Conservation (phyloP, 371 early-diverging fungal genomes). For the Rhizopus stolonifer region DNA sequence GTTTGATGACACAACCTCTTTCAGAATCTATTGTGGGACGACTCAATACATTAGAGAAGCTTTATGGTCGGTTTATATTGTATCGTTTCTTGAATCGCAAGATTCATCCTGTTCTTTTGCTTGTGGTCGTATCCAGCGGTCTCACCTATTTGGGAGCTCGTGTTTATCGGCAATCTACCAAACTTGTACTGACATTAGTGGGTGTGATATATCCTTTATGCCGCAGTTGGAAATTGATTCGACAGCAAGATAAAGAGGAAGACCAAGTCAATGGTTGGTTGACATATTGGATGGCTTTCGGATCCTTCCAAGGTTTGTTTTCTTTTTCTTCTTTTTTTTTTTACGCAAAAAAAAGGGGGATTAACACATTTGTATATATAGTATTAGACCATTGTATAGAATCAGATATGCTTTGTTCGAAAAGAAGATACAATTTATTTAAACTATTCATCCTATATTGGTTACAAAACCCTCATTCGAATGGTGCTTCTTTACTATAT, state of each 20-base stretch:
- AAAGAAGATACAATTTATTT: slow-evolving; percentile 42
- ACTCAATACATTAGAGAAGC: slow-evolving; percentile 30
- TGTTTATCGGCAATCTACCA: slow-evolving; percentile 30
- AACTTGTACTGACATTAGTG: slow-evolving; percentile 30
- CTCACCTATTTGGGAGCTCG: slow-evolving; percentile 21
- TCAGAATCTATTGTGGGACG: slow-evolving; percentile 20
- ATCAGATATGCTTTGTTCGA: slow-evolving; percentile 29
- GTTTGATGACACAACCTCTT: slow-evolving; percentile 29
- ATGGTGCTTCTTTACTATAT: slow-evolving; percentile 44
- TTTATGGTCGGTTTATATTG: slow-evolving; percentile 28
- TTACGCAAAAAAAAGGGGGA: too few species aligned
- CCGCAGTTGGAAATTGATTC: slow-evolving; percentile 34
- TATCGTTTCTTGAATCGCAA: slow-evolving; percentile 35
- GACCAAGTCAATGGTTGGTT: slow-evolving; percentile 40
- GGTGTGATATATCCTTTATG: slow-evolving; percentile 49
- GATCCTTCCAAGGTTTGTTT: slow-evolving; percentile 52
- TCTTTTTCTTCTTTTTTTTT: too few species aligned
- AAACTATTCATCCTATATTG: slow-evolving; percentile 50
- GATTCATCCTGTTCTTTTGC: slow-evolving; percentile 34
- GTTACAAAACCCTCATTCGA: slow-evolving; percentile 54
- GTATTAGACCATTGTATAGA: slow-evolving; percentile 49
- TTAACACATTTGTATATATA: slow-evolving; percentile 3
- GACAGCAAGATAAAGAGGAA: slow-evolving; percentile 3
- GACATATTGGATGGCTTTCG: slow-evolving; percentile 56
- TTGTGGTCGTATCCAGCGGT: slow-evolving; percentile 25